Evolutionary conservation across 2,329 filamentous ascomycete species (phyloP), one percentile per base, ranked within the genome.

Genomic region (Xylaria sp.): DNA sequence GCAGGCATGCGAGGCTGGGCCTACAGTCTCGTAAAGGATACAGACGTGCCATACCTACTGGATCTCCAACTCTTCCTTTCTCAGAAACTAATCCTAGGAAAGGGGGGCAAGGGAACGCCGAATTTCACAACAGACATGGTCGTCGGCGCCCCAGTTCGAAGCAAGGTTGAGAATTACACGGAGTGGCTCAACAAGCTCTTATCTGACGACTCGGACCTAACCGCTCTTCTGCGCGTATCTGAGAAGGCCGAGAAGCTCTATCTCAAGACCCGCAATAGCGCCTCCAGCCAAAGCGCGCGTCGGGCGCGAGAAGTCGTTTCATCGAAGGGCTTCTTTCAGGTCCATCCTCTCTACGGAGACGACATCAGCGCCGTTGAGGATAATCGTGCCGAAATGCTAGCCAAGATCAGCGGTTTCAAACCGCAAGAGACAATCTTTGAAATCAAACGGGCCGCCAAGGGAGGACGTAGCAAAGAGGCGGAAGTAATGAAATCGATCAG

Each of bases 401-500:
- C 93, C 36, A 89, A 90, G 66, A 93, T 99, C 65, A 94, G 93
- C 74, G 91, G 91, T 1, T 99, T 96, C 82, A 89, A 93, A 73
- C 96, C 97, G 0, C 86, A 90, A 50, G 96, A 99, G 80, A 98
- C 95, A 0, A 93, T 99, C n/a, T 99, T 99, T 74, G 96, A 99
- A 80, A 90, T 97, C 70, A 92, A 92, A 7, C 89, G 91, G 73
- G 87, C 90, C 68, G 91, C 90, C 45, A 91, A 92, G 72, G 85
- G 80, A 2, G 85, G 83, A 1, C 84, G 83, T 43, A 84, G 81
- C 57, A 89, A 91, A 76, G 90, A 91, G 7, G 91, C 90, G 2
- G 91, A 93, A 69, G 84, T 95, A 36, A 93, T 96, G 88, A 90
- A 89, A 74, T 86, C 89, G 56, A 86, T 91, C 76, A 87, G 91